These are phyloP conservation scores for Dothideomycetes sp. DNA, from an alignment of 2,329 filamentous ascomycete species.

Conservation along the genomic window DNA sequence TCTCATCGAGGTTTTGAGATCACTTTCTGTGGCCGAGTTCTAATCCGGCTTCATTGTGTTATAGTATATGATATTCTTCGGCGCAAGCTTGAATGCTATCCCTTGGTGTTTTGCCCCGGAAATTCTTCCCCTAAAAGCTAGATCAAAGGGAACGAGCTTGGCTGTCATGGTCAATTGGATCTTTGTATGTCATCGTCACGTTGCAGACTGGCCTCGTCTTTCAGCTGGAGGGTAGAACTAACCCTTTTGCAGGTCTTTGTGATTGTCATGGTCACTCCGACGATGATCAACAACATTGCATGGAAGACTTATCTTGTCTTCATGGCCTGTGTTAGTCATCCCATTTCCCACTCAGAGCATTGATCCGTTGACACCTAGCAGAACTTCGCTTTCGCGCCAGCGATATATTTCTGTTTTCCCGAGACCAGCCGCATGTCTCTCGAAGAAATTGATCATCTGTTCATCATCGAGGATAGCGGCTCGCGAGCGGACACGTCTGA, in stretches of 20 bases:
- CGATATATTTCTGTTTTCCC: conserved; percentile 31
- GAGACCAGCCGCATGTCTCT: conserved; percentile 28
- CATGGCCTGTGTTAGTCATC: conserved; percentile 16
- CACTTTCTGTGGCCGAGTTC: neutral
- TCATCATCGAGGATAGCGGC: conserved; percentile 15
- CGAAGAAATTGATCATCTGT: conserved; percentile 29
- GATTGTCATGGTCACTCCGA: conserved; percentile 25
- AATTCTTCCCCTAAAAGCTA: conserved; percentile 36
- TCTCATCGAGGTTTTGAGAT: conserved; percentile 13
- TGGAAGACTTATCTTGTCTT: conserved; percentile 42
- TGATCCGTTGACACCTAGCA: neutral
- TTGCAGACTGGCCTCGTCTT: neutral
- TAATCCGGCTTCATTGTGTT: no score
- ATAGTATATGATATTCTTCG: conserved; percentile 14
- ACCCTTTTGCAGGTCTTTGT: conserved; percentile 1
- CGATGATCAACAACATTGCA: conserved; percentile 32
- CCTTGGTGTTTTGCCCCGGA: conserved; percentile 25
- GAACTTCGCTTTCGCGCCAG: conserved; percentile 6
- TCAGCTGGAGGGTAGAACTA: neutral
- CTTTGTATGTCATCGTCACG: no score
- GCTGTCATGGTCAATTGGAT: conserved; percentile 37
- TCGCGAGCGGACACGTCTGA: no score
- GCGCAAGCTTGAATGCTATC: conserved; percentile 14
- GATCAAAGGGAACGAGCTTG: conserved; percentile 36
- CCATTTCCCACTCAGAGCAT: neutral